phyloP scores from a whole-genome alignment of 2,329 filamentous ascomycete genomes.

The Ophiostoma tasmaniense region DNA sequence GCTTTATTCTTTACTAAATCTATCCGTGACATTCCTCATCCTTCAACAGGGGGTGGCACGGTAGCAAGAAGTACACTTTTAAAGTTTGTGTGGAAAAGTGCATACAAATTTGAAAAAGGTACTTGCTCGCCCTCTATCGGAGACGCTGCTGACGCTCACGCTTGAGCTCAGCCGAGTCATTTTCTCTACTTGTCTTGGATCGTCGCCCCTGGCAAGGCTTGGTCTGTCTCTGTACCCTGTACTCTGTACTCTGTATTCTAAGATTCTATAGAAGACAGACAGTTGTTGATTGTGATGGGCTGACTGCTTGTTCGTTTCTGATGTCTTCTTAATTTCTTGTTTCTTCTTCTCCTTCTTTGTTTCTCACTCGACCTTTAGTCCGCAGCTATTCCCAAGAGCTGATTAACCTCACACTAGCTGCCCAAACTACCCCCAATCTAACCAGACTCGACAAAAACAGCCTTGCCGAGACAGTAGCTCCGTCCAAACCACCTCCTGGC shows the following conservation, averaged over 20 bases:
- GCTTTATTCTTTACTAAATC: background rate
- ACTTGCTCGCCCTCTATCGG: background rate
- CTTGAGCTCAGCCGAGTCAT: background rate
- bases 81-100: background rate
- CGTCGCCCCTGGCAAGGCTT: background rate
- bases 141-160: background rate
- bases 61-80: background rate
- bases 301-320: background rate
- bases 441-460: background rate
- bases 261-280: too few relatives aligned
- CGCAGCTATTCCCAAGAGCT: background rate
- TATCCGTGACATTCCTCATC: background rate
- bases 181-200: background rate
- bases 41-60: background rate
- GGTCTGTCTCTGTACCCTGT: background rate
- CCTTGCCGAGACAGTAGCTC: constrained; percentile 6
- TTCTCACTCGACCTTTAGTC: background rate
- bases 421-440: background rate
- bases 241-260: too few relatives aligned
- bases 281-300: too few relatives aligned
- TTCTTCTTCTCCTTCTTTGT: background rate
- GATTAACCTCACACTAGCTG: background rate
- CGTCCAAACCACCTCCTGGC: background rate
- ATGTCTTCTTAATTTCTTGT: background rate
- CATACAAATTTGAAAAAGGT: background rate